A percentile compares a stretch with the other conserved stretches of the same genome.
Evolutionary conservation across 352 stramenopile species (phyloP).

Genomic region (Phytophthora pinifolia): DNA sequence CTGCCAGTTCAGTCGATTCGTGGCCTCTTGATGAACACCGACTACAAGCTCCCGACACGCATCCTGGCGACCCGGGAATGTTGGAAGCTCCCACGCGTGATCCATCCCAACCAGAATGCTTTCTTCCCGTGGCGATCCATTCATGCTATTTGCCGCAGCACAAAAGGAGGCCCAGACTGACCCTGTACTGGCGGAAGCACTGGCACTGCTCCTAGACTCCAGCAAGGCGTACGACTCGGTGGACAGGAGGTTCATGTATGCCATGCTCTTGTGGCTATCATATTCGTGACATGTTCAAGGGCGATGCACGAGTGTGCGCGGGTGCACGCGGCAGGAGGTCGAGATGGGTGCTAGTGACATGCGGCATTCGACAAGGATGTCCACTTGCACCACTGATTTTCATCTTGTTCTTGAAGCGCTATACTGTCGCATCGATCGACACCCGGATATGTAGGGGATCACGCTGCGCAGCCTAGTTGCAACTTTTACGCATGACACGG

Average conservation of each 20-base stretch:
- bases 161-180: not conserved
- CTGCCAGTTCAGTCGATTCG: no score
- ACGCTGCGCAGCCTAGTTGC: fast-evolving
- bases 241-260: not conserved
- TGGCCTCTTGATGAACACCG: no score
- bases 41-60: not conserved
- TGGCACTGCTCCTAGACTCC: not conserved
- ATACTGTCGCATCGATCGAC: not conserved
- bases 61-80: not conserved
- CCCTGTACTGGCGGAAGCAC: not conserved
- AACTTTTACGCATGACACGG: no score
- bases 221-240: not conserved
- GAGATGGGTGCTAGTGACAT: not conserved
- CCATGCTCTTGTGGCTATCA: not conserved
- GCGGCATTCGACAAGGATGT: no score
- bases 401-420: no score
- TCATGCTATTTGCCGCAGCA: no score
- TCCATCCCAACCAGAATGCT: not conserved
- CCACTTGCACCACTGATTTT: no score
- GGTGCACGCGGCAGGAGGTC: not conserved
- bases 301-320: not conserved
- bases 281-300: no score
- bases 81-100: not conserved
- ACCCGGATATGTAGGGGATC: not conserved
- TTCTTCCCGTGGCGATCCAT: no score